A percentile compares a stretch with the other conserved stretches of the same genome.
Conservation (phyloP, 2,329 filamentous ascomycete species). For the Penicillium olsonii region DNA sequence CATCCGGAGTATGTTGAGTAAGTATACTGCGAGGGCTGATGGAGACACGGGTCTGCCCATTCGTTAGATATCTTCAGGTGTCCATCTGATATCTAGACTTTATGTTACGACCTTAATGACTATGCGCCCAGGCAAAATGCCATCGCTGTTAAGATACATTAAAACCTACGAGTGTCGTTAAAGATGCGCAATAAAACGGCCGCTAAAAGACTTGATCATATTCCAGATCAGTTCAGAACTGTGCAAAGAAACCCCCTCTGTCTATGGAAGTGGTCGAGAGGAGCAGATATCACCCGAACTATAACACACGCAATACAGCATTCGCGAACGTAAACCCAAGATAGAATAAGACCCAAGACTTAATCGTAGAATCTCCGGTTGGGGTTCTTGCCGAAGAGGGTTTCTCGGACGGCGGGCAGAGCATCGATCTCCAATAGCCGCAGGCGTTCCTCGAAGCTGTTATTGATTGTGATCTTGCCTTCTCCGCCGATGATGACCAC, state of each 20-base stretch:
- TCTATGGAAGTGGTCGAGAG: conserved; percentile 23
- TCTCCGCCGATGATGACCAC: conserved; percentile 75
- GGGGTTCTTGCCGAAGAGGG: conserved; percentile 88
- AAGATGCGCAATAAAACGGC: conserved; percentile 13
- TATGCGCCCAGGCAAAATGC: not conserved
- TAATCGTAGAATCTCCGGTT: conserved; percentile 97
- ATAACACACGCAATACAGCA: conserved; percentile 23
- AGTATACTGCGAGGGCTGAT: not conserved
- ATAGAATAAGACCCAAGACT: conserved; percentile 15
- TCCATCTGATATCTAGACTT: not conserved
- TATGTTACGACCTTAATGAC: conserved; percentile 11
- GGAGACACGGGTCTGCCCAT: conserved; percentile 10
- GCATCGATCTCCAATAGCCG: conserved; percentile 80
- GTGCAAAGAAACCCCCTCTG: conserved; percentile 20
- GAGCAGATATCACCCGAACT: conserved; percentile 20
- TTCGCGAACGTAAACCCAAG: conserved; percentile 5
- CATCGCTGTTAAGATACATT: conserved; percentile 1
- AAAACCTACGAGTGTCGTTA: conserved; percentile 13
- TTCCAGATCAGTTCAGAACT: conserved; percentile 19
- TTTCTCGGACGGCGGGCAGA: conserved; percentile 79
- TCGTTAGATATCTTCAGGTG: not conserved
- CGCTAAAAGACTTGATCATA: conserved; percentile 24
- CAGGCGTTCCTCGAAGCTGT: conserved; percentile 92
- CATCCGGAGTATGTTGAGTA: conserved; percentile 16
- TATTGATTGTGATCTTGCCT: conserved; percentile 98